Evolutionary conservation across 108 stramenopile species (phyloP).

Genomic region (Nitzschia inconspicua): DNA sequence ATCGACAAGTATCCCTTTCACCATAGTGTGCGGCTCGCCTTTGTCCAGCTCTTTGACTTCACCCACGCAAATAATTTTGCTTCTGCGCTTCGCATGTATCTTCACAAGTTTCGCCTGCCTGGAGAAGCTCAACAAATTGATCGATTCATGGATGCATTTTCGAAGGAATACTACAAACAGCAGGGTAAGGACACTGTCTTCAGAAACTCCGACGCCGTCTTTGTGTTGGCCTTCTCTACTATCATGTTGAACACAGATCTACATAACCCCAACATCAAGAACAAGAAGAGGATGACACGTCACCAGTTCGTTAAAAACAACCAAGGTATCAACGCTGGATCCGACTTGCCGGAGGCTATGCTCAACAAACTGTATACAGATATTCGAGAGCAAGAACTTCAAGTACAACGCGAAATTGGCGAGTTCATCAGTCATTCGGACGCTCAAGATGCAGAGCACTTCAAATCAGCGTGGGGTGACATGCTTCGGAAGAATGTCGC

Average conservation of each 20-base stretch:
- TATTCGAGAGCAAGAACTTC: conserved; percentile 74
- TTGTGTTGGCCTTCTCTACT: conserved; percentile 88
- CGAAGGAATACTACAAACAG: conserved; percentile 64
- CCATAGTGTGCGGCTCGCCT: conserved; percentile 64
- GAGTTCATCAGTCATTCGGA: conserved; percentile 39
- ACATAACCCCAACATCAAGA: conserved; percentile 86
- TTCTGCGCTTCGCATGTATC: conserved; percentile 76
- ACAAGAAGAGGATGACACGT: conserved; percentile 87
- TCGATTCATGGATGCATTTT: conserved; percentile 94
- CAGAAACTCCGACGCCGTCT: conserved; percentile 87
- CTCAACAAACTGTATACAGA: conserved; percentile 80
- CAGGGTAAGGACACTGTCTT: conserved; percentile 56
- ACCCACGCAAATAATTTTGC: conserved; percentile 57
- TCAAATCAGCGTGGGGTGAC: conserved; percentile 52
- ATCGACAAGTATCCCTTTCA: conserved; percentile 88
- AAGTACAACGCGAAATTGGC: conserved; percentile 58
- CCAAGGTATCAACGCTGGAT: conserved; percentile 89
- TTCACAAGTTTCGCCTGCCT: conserved; percentile 88
- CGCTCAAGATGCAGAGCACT: conserved; percentile 36
- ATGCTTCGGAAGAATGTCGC: conserved; percentile 55
- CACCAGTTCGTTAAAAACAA: conserved; percentile 93
- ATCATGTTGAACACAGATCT: conserved; percentile 95
- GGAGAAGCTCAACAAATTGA: conserved; percentile 98
- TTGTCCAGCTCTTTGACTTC: conserved; percentile 79
- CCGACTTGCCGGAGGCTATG: conserved; percentile 78